Evolutionary conservation across 495 filamentous ascomycete species (phyloP), one percentile per base, ranked within the genome.

Genomic region (Copromyces sp.): DNA sequence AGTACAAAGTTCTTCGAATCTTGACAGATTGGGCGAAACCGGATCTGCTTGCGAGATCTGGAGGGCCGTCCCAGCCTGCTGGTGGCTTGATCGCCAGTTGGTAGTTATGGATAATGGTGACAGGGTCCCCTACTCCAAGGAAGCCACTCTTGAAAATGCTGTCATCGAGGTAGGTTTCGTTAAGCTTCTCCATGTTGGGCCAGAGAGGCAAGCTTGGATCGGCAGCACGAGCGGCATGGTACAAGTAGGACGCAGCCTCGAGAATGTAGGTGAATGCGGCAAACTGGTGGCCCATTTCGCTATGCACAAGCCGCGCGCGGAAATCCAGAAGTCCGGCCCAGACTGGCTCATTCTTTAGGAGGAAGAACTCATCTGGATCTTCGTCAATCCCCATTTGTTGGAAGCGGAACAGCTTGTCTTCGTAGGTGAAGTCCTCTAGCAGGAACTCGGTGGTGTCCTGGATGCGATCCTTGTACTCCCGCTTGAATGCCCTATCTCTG

Each of bases 311-410:
- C 59, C 68, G 73, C 8, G 69, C 77, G n/a, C 77, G 78, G 68
- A 80, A 75, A 17, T 73, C 72, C 12, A 81, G 77, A 6, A 80
- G 71, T 0, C 80, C 76, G 8, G 77, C 69, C 69, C 74, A 77
- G 0, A 80, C 65, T 1, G 80, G 80, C 17, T 81, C 75, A 12
- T 74, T 71, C 32, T 75, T 69, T 4, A 80, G 68, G 39, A 79
- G 73, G 32, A 70, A 71, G 68, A 76, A 75, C 1, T 65, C 40
- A 7, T 76, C 71, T 0, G 75, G 73, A 4, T 74, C 39, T 39
- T 76, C 72, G 5, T 39, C 24, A 2, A 75, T 39, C 0, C 53
- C 53, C 32, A 65, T 65, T 37, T 65, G 53, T 65, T 8, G 29
- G 12, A 71, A 73, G n/a, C 74, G 70, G 12, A 70, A 59, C 8